Conservation (phyloP, 139 green algal genomes). For the Penium margaritaceum region DNA sequence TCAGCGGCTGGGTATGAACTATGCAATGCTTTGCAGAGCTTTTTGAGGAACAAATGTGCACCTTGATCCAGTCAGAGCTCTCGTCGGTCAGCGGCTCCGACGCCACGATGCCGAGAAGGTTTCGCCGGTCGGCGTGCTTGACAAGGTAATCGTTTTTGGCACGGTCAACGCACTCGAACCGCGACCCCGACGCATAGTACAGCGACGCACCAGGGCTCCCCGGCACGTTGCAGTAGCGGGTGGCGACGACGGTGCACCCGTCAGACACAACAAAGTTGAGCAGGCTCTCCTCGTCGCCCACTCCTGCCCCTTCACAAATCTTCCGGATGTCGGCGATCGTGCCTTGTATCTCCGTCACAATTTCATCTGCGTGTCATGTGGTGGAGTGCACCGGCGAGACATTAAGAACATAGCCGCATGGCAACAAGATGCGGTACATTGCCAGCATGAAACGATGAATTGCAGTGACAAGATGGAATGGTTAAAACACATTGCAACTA, state of each 20-base stretch:
- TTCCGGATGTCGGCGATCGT: constrained; percentile 49
- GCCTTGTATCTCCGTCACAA: constrained; percentile 42
- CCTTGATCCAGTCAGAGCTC: constrained; percentile 75
- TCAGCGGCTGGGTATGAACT: no score
- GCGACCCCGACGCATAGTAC: constrained; percentile 78
- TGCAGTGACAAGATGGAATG: no score
- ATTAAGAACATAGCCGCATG: no score
- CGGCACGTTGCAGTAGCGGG: constrained; percentile 64
- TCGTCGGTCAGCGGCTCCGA: constrained; percentile 83
- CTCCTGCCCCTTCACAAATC: constrained; percentile 26
- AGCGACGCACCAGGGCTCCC: constrained; percentile 63
- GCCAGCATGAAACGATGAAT: no score
- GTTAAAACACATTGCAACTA: no score
- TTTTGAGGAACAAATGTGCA: no score
- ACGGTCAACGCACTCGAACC: constrained; percentile 36
- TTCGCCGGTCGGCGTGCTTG: constrained; percentile 59
- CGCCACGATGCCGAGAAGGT: constrained; percentile 71
- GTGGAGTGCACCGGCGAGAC: no score
- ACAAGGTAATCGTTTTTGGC: constrained; percentile 63
- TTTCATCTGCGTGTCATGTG: constrained; percentile 19
- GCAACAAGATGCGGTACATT: no score
- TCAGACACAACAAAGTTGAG: constrained; percentile 90
- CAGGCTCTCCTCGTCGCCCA: constrained; percentile 48
- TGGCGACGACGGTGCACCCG: constrained; percentile 73
- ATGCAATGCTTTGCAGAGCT: no score